Evolutionary conservation across 2,329 filamentous ascomycete species (phyloP).

Genomic region (Magnaporthales sp.): DNA sequence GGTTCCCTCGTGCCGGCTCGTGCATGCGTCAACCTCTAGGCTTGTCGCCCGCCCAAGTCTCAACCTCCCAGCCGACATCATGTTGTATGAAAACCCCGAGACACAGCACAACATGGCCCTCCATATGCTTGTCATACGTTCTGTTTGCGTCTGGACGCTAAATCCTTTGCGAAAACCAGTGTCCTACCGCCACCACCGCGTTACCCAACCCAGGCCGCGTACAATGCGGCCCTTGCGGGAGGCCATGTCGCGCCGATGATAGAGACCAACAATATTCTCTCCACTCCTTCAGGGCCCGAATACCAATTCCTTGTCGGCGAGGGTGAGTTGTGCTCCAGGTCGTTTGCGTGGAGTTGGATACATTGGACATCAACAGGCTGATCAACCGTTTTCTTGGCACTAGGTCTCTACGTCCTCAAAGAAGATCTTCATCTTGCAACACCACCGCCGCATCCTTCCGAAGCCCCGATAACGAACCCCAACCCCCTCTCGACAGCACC

Average conservation of each 20-base stretch:
- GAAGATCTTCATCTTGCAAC: slow-evolving; percentile 90
- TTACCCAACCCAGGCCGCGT: slow-evolving; percentile 67
- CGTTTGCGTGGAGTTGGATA: slow-evolving; percentile 2
- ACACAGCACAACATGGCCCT: neutral
- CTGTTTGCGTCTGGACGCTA: neutral
- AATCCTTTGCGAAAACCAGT: slow-evolving; percentile 31
- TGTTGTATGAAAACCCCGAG: neutral
- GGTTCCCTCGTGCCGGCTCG: neutral
- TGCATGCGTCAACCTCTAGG: neutral
- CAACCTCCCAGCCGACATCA: neutral
- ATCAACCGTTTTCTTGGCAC: slow-evolving; percentile 6
- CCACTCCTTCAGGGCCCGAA: slow-evolving; percentile 71
- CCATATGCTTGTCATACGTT: neutral
- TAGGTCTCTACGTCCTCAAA: slow-evolving; percentile 82
- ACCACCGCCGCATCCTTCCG: slow-evolving; percentile 89
- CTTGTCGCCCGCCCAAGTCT: neutral
- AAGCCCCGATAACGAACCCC: slow-evolving; percentile 76
- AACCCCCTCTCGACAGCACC: slow-evolving; percentile 86
- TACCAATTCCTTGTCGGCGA: slow-evolving; percentile 90
- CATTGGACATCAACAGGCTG: neutral
- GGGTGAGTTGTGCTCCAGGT: slow-evolving; percentile 42
- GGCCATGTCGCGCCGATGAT: slow-evolving; percentile 66
- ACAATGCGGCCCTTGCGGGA: slow-evolving; percentile 62
- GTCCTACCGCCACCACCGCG: slow-evolving; percentile 80
- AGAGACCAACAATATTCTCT: slow-evolving; percentile 88